Conservation (phyloP, 1,139 yeast species). For the Yamadazyma trypodendri region DNA sequence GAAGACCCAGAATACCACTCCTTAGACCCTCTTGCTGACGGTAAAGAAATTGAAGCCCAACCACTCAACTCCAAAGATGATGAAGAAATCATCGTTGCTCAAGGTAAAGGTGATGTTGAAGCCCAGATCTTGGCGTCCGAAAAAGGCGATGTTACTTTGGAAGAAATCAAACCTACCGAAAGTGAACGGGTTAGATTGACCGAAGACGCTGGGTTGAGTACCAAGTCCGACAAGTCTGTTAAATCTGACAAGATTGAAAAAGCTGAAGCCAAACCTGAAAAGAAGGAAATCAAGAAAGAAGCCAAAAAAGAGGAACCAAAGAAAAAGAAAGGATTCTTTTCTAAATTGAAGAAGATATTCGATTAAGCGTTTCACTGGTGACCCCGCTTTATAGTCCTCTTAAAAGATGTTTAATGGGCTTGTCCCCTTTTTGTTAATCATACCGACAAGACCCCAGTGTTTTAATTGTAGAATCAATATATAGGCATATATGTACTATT, state of each 20-base stretch:
- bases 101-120: conserved; percentile 35
- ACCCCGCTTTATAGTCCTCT: neutral
- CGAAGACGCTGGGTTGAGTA: conserved; percentile 27
- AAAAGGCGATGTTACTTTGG: conserved; percentile 39
- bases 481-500: conserved; percentile 11
- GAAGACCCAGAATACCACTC: conserved; percentile 19
- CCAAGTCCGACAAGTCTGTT: conserved; percentile 13
- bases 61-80: conserved; percentile 22
- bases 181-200: conserved; percentile 36
- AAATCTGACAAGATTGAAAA: conserved; percentile 9
- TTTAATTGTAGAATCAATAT: conserved; percentile 3
- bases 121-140: conserved; percentile 39
- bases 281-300: conserved; percentile 20
- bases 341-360: conserved; percentile 47
- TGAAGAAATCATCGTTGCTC: conserved; percentile 43
- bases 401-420: neutral
- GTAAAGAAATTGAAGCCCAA: conserved; percentile 29
- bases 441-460: neutral
- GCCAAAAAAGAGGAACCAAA: conserved; percentile 39
- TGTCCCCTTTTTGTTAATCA: neutral
- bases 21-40: conserved; percentile 32
- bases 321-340: conserved; percentile 46
- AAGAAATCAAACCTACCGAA: conserved; percentile 44
- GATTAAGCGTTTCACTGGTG: conserved; percentile 16
- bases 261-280: conserved; percentile 6